Conservation (phyloP, 495 filamentous ascomycete genomes). For the Hyaloscypha finlandica region DNA sequence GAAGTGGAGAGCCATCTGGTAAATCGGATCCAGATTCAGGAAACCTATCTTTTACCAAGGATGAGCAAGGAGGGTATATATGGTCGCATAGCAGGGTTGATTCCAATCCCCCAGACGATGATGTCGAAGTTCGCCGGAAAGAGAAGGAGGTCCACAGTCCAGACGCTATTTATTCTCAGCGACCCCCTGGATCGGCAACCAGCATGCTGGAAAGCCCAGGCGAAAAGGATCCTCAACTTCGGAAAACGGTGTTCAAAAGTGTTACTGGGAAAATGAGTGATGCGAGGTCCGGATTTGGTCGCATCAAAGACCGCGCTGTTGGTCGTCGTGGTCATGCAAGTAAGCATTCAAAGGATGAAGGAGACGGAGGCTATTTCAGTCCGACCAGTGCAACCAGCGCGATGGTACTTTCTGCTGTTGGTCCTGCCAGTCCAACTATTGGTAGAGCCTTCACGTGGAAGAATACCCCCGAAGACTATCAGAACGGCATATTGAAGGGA, state of each 20-base stretch:
- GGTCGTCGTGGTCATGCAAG: conserved; percentile 52
- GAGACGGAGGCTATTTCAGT: conserved; percentile 18
- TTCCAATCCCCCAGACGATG: conserved; percentile 49
- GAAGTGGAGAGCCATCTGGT: conserved; percentile 52
- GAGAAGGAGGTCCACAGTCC: conserved; percentile 13
- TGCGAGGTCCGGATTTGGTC: conserved; percentile 77
- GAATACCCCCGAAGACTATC: conserved; percentile 56
- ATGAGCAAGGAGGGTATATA: conserved; percentile 62
- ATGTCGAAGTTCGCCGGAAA: conserved; percentile 17
- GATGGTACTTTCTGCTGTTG: conserved; percentile 10
- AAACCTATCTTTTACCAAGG: conserved; percentile 66
- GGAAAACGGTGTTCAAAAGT: conserved; percentile 72
- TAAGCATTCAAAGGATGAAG: conserved; percentile 43
- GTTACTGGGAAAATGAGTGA: conserved; percentile 80
- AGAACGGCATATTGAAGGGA: conserved; percentile 39
- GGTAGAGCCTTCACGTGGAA: conserved; percentile 57
- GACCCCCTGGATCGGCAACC: conserved; percentile 40
- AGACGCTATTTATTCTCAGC: conserved; percentile 37
- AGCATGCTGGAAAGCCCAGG: conserved; percentile 47
- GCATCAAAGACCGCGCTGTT: conserved; percentile 78
- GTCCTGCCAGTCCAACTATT: conserved; percentile 17
- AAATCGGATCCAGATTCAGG: conserved; percentile 53
- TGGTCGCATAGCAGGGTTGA: conserved; percentile 60
- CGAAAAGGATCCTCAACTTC: conserved; percentile 66
- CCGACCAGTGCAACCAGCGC: conserved; percentile 20